Evolutionary conservation across 2,329 filamentous ascomycete genomes (phyloP).

Genomic region (Trichoderma harzianum): DNA sequence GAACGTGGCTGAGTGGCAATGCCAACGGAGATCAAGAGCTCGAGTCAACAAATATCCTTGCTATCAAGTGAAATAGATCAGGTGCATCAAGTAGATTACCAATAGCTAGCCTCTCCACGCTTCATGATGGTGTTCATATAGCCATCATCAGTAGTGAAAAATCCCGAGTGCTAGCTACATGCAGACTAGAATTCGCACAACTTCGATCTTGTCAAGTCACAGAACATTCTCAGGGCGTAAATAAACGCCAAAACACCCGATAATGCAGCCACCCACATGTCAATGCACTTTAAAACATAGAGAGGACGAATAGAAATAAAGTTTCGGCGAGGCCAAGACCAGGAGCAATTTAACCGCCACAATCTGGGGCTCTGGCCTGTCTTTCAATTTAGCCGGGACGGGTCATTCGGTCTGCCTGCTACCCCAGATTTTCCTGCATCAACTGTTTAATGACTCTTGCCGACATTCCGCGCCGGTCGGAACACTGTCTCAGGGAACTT

Average conservation of each 20-base stretch:
- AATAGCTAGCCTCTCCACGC: background rate
- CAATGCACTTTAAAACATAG: background rate
- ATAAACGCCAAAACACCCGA: background rate
- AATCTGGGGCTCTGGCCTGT: background rate
- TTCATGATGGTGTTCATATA: background rate
- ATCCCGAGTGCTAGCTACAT: background rate
- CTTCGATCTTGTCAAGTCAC: background rate
- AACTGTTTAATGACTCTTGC: background rate
- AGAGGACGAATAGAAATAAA: background rate
- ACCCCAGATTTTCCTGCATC: background rate
- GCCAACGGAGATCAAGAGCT: background rate
- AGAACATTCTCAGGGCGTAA: background rate
- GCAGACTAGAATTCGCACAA: background rate
- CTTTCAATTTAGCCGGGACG: background rate
- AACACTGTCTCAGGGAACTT: background rate
- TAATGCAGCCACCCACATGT: background rate
- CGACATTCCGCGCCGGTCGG: background rate
- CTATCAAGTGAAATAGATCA: background rate
- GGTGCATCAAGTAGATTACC: background rate
- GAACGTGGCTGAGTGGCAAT: background rate
- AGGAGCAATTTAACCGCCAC: background rate
- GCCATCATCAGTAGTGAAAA: background rate
- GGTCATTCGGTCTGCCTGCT: background rate
- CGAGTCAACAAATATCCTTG: background rate
- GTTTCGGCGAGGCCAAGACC: background rate